These are phyloP conservation scores for Corylus americana DNA, from an alignment of 306 rosid genomes.

Conservation along the genomic window DNA sequence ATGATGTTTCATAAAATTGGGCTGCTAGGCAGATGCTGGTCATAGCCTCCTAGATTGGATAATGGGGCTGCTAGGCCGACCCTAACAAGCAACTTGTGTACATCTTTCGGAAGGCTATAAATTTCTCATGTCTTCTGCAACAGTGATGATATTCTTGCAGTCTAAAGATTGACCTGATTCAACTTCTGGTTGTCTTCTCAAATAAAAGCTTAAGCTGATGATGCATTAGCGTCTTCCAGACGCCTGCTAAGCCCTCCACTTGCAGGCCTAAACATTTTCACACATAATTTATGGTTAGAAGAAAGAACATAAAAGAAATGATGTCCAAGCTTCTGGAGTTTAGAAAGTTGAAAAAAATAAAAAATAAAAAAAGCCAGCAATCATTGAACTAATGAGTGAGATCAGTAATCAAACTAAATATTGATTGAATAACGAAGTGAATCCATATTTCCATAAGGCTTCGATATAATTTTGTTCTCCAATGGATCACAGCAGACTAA, in stretches of 20 bases:
- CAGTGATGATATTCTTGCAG: background rate
- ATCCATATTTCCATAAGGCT: background rate
- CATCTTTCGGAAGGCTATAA: background rate
- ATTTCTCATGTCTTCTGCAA: background rate
- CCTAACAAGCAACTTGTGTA: background rate
- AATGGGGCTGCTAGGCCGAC: background rate
- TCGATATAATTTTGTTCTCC: background rate
- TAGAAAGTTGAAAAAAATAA: background rate
- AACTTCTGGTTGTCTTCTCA: background rate
- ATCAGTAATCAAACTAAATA: background rate
- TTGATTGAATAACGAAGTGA: background rate
- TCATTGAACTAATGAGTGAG: background rate
- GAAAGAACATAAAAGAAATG: background rate
- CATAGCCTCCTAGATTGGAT: no score
- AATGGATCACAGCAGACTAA: background rate
- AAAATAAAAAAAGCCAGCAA: background rate
- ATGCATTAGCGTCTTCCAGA: constrained; percentile 40
- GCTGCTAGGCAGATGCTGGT: background rate
- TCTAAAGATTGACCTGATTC: background rate
- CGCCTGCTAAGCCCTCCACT: constrained; percentile 57
- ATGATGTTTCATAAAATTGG: no score
- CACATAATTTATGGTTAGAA: constrained; percentile 11
- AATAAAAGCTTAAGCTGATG: constrained; percentile 32
- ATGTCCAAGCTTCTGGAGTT: background rate
- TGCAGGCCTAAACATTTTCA: constrained; percentile 50